Evolutionary conservation across 495 filamentous ascomycete species (phyloP).

Genomic region (Geopyxis carbonaria): DNA sequence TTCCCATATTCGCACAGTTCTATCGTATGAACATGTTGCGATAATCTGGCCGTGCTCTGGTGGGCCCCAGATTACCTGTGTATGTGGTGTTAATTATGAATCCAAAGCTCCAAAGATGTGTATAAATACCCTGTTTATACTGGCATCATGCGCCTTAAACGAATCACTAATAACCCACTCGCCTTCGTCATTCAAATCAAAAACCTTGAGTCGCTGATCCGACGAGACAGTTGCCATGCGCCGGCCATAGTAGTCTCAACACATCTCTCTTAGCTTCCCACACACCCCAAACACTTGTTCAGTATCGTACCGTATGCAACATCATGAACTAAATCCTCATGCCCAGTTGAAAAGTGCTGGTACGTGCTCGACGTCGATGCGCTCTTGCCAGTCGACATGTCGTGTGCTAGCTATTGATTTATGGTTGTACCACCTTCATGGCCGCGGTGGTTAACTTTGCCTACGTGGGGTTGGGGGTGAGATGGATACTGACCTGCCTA

Average conservation of each 20-base stretch:
- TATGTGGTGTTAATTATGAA: slow-evolving; percentile 7
- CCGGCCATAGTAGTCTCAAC: slow-evolving; percentile 64
- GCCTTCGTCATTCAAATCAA: slow-evolving; percentile 59
- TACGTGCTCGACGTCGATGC: too few species aligned
- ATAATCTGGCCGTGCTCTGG: slow-evolving; percentile 25
- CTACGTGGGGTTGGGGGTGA: too few species aligned
- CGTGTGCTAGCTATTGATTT: too few species aligned
- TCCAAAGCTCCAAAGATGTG: neutral
- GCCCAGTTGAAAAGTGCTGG: slow-evolving; percentile 29
- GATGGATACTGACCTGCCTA: too few species aligned
- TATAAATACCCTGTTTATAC: slow-evolving; percentile 60
- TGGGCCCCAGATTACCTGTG: slow-evolving; percentile 24
- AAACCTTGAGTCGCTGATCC: slow-evolving; percentile 87
- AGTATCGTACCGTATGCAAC: slow-evolving; percentile 41
- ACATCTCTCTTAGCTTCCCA: slow-evolving; percentile 9
- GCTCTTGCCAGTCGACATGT: too few species aligned
- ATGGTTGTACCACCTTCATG: too few species aligned
- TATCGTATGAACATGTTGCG: slow-evolving; percentile 24
- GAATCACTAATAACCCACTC: slow-evolving; percentile 67
- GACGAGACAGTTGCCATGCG: slow-evolving; percentile 79
- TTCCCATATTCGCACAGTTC: slow-evolving; percentile 23
- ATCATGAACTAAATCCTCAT: slow-evolving; percentile 52
- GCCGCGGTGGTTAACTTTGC: too few species aligned
- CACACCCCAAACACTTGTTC: slow-evolving; percentile 6
- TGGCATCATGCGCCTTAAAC: slow-evolving; percentile 81